Conservation (phyloP, 192 early-diverging fungal species). For the Lobosporangium transversale region DNA sequence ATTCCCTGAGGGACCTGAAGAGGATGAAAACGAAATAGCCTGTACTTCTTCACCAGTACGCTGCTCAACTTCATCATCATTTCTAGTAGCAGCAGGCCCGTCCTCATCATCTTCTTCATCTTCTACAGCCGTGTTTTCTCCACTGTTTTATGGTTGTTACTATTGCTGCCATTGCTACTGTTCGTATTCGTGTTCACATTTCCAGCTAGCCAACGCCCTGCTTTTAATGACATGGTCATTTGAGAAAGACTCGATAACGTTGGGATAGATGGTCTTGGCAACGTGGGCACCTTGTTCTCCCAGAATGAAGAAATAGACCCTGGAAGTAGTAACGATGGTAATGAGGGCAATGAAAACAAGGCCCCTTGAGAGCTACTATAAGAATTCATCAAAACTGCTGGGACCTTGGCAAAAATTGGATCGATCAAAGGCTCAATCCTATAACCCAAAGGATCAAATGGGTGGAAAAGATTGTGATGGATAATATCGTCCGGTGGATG, state of each 20-base stretch:
- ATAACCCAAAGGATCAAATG: slow-evolving; percentile 81
- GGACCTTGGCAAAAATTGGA: slow-evolving; percentile 57
- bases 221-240: slow-evolving; percentile 37
- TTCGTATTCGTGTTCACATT: not conserved
- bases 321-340: slow-evolving; percentile 26
- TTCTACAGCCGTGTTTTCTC: not conserved
- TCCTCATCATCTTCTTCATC: not conserved
- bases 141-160: not conserved
- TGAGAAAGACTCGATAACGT: slow-evolving; percentile 33
- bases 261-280: slow-evolving; percentile 29
- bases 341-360: slow-evolving; percentile 30
- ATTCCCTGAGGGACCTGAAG: no score
- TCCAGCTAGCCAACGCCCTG: slow-evolving; percentile 28
- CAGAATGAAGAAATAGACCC: slow-evolving; percentile 32
- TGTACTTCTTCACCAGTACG: no score
- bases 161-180: not conserved
- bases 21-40: no score
- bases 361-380: slow-evolving; percentile 26
- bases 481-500: slow-evolving; percentile 61
- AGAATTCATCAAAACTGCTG: slow-evolving; percentile 59
- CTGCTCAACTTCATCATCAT: no score
- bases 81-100: no score
- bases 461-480: slow-evolving; percentile 80
- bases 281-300: slow-evolving; percentile 33
- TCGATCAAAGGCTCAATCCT: slow-evolving; percentile 74